Evolutionary conservation across 2,329 filamentous ascomycete genomes (phyloP).

Genomic region (Dothidotthia symphoricarpi): DNA sequence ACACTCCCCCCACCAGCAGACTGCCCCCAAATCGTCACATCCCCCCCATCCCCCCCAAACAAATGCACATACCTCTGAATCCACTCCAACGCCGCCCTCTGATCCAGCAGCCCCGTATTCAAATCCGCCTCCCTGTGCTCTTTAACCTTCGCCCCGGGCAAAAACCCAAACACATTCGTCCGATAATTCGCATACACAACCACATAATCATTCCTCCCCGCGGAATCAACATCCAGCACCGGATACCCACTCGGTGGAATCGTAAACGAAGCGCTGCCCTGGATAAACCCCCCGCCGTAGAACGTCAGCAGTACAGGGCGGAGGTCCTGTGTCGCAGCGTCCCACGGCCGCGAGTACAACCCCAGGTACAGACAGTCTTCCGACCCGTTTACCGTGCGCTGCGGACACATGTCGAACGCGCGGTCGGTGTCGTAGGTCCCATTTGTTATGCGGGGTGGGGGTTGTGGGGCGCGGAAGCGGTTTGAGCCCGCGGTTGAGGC

Average conservation of each 20-base stretch:
- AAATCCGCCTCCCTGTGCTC: conserved; percentile 48
- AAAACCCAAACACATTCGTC: conserved; percentile 57
- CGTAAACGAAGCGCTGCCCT: conserved; percentile 55
- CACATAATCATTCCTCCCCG: conserved; percentile 49
- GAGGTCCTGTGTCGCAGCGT: conserved; percentile 36
- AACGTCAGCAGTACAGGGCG: conserved; percentile 61
- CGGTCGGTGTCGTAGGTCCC: conserved; percentile 57
- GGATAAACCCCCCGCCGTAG: conserved; percentile 62
- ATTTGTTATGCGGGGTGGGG: conserved; percentile 49
- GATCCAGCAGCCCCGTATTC: conserved; percentile 55
- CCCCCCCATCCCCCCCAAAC: conserved; percentile 55
- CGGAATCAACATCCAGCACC: conserved; percentile 54
- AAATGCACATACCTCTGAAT: conserved; percentile 53
- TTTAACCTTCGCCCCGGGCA: conserved; percentile 51
- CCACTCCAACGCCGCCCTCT: conserved; percentile 54
- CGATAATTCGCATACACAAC: conserved; percentile 57
- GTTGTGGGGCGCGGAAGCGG: conserved; percentile 61
- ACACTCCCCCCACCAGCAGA: conserved; percentile 56
- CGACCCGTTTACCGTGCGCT: conserved; percentile 55
- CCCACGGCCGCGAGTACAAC: conserved; percentile 60
- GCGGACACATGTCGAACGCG: conserved; percentile 58
- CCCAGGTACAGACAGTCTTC: conserved; percentile 64
- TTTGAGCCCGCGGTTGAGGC: conserved; percentile 58
- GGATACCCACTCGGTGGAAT: conserved; percentile 59
- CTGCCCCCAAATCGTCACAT: conserved; percentile 58